Base-by-base conservation (phyloP, 345 rosid species). In the Populus ilicifolia region DNA sequence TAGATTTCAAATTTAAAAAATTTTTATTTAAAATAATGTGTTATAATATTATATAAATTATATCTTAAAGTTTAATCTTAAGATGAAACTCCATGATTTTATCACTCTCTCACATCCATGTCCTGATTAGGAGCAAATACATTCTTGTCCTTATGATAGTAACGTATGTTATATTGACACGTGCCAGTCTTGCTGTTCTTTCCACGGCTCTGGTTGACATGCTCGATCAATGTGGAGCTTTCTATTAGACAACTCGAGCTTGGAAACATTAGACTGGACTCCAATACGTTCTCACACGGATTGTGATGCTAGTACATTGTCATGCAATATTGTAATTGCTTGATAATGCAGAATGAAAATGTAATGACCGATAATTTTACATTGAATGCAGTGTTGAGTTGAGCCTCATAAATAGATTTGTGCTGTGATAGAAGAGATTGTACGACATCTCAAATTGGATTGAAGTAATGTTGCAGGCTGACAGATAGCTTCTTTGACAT, bases 11-110 rank as follows among this genome's bases (percentile, higher is more conserved):
- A 0, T 4, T 33, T 33, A 33, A 33, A 33, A 33, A 33, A 0
- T 5, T 33, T 2, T 33, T 2, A 33, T 2, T 33, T 33, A 0
- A 33, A 4, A 4, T 0, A 33, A 0, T 4, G 0, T 33, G 0
- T 4, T 33, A 33, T 0, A 33, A 3, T 4, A 33, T 33, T 33
- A 4, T 33, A 33, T 33, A 33, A 33, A 33, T 33, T 0, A 33
- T 3, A 33, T 33, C 5, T 33, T 33, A 3, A 4, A 33, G 0
- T 33, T 33, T 33, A 0, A 33, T 0, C 0, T 33, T 4, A 33
- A 33, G 5, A 33, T 33, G 0, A 33, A 33, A 33, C 4, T 0
- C 36, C 5, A 33, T 4, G 5, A 33, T 30, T 30, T 30, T 30
- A 30, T 30, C 0, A 30, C 4, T 30, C 4, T 33, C 36, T 33